A percentile compares a stretch with the other conserved stretches of the same genome.
Conservation (phyloP, 2,329 filamentous ascomycete genomes). For the Zymoseptoria tritici region DNA sequence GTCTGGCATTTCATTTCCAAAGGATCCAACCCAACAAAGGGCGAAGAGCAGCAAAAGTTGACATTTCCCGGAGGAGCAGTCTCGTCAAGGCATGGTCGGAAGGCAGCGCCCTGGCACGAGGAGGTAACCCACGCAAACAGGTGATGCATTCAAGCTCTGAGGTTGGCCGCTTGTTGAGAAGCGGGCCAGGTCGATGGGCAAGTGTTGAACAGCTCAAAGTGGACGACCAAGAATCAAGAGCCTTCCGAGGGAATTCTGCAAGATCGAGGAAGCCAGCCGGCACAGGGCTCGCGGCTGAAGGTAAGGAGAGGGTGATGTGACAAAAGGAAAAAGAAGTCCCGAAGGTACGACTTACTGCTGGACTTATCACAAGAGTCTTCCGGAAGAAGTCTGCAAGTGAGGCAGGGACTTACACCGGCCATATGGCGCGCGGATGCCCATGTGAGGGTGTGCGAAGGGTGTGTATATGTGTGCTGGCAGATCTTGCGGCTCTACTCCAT, state of each 20-base stretch:
- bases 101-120: not conserved
- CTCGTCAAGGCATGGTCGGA: not conserved
- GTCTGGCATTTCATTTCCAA: not conserved
- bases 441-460: not conserved
- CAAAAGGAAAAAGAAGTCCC: not conserved
- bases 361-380: not conserved
- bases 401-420: not conserved
- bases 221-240: not conserved
- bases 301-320: not conserved
- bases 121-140: not conserved
- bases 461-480: not conserved
- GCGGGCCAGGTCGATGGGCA: not conserved
- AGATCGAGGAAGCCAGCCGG: not conserved
- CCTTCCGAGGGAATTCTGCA: not conserved
- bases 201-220: not conserved
- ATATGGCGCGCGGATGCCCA: not conserved
- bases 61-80: not conserved
- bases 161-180: not conserved
- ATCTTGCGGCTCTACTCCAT: too few relatives aligned
- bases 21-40: not conserved
- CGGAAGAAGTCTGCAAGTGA: not conserved
- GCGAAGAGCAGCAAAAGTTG: not conserved
- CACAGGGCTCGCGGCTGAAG: not conserved
- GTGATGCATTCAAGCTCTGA: not conserved
- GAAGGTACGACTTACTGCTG: not conserved